Base-by-base conservation (phyloP, 2,329 filamentous ascomycete genomes). In the Helminthosporium solani region DNA sequence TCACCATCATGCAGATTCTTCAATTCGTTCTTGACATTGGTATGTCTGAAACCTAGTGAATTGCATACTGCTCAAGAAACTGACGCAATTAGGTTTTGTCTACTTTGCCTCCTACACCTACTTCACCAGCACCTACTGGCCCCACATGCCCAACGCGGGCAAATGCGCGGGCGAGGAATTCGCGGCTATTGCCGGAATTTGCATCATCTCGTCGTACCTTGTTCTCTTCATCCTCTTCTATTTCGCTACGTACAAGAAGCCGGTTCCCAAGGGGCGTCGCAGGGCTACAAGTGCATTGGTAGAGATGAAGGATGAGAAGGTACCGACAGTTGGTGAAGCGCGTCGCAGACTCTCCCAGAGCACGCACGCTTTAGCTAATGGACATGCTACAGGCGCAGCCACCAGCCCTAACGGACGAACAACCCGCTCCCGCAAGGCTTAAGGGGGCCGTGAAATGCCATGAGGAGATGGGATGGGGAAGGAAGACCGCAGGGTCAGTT, bases 91-190 rank as follows among this genome's bases (percentile, higher is more conserved):
- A 92, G 88, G 89, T 64, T 97, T 97, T 73, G 89, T 97, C 72
- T 97, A 97, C 84, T 97, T 96, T 68, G 92, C 91, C 42, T 95
- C 92, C n/a, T 97, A 92, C 82, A 96, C 91, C 61, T 97, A 97
- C 81, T 96, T 96, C 80, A 85, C 87, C 60, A 91, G 86, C 62
- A 87, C 86, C 61, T 96, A 96, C 83, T 96, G 87, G 78, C 81
- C 79, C 36, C 86, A 82, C 79, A 78, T 95, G 70, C 92, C 92
- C 56, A 96, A 89, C 70, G 75, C 79, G 53, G 92, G 92, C 71
- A 78, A 85, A 61, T 99, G 92, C 72, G 90, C 92, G 33, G 92
- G 92, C 65, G 92, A 97, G 78, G 94, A 97, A 74, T 97, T 96
- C 66, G 92, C 92, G 39, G 92, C 92, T 35, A 89, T 96, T 66